phyloP scores from a whole-genome alignment of 2,329 filamentous ascomycete species.

The Alternaria burnsii region DNA sequence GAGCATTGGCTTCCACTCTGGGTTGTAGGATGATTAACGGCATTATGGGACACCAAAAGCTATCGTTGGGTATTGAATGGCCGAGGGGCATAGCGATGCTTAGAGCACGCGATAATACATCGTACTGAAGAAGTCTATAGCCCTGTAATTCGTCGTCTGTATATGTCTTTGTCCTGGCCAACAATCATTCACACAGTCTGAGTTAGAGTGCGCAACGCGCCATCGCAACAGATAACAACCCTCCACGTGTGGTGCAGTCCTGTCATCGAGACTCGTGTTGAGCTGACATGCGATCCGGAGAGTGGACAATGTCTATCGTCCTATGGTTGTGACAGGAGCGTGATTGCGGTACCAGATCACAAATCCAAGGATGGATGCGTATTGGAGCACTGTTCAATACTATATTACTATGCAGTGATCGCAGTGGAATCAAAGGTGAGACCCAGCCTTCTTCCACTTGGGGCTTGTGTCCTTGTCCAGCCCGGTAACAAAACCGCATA shows the following conservation, averaged over 20 bases:
- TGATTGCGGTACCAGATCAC: background rate
- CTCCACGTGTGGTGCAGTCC: no score
- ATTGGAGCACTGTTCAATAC: background rate
- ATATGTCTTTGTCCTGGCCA: background rate
- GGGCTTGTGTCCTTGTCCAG: constrained; percentile 3
- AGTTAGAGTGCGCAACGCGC: no score
- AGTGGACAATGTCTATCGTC: no score
- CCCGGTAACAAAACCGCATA: constrained; percentile 58
- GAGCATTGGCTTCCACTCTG: background rate
- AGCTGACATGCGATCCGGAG: no score
- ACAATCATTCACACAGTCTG: background rate
- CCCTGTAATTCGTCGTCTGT: background rate
- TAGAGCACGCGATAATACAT: background rate
- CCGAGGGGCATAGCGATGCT: background rate
- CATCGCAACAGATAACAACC: no score
- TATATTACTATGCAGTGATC: background rate
- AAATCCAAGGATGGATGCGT: background rate
- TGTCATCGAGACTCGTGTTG: no score
- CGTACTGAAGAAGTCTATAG: background rate
- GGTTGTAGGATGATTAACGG: constrained; percentile 6
- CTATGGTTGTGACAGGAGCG: background rate
- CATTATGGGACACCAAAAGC: constrained; percentile 7
- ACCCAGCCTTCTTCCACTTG: background rate
- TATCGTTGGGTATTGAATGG: background rate
- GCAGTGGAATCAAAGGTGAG: constrained; percentile 1